These are phyloP conservation scores for Tylopilus sp. DNA, from an alignment of 768 basidiomycete genomes.

Conservation along the genomic window DNA sequence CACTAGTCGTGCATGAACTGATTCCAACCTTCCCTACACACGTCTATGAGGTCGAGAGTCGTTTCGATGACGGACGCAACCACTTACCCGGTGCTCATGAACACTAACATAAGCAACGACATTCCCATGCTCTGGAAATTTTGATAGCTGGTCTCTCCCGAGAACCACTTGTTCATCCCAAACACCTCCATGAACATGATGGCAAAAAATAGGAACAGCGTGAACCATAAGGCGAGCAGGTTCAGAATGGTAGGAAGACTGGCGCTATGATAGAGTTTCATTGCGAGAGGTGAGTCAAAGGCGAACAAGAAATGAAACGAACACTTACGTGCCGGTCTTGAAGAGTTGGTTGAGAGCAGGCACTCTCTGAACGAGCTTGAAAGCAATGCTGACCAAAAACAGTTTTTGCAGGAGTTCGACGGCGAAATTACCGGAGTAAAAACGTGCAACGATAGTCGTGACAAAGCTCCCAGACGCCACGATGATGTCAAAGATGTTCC, in stretches of 20 bases:
- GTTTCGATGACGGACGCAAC: constrained; percentile 1
- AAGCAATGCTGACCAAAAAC: constrained; percentile 88
- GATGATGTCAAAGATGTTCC: constrained; percentile 89
- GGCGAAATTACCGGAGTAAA: constrained; percentile 46
- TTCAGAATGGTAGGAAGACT: constrained; percentile 84
- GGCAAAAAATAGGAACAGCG: constrained; percentile 87
- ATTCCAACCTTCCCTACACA: constrained; percentile 87
- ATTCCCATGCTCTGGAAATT: constrained; percentile 82
- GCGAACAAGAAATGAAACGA: not conserved
- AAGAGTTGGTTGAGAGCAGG: constrained; percentile 91
- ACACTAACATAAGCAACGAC: constrained; percentile 83
- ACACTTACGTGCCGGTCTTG: constrained; percentile 87
- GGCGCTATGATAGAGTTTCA: constrained; percentile 44
- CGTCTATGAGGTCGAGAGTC: constrained; percentile 7
- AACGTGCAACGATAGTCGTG: constrained; percentile 72
- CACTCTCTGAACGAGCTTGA: constrained; percentile 90
- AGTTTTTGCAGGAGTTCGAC: constrained; percentile 78
- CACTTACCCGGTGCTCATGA: constrained; percentile 88
- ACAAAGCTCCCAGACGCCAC: constrained; percentile 78
- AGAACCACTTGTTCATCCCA: constrained; percentile 82
- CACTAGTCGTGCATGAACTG: constrained; percentile 97
- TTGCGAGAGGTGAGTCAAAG: not conserved
- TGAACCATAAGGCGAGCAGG: constrained; percentile 83
- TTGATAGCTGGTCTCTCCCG: constrained; percentile 47
- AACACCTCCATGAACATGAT: constrained; percentile 90